A percentile compares a stretch with the other conserved stretches of the same genome.
Conservation (phyloP, 768 basidiomycete genomes). For the Auricularia auricula-judae region DNA sequence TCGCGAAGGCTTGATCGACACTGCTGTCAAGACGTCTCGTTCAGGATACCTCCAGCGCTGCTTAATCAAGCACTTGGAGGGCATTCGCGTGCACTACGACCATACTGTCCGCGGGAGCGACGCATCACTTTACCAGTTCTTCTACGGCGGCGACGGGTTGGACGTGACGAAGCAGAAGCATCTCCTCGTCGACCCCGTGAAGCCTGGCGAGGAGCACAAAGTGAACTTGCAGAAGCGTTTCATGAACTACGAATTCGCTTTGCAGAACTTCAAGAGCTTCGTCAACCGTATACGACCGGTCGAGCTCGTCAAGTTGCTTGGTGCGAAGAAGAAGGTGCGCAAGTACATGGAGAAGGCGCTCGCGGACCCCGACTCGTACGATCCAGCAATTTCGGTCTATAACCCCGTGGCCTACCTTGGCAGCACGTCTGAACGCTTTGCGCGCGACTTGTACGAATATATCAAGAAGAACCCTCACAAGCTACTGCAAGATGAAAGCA, state of each 20-base stretch:
- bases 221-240: constrained; percentile 96
- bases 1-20: constrained; percentile 96
- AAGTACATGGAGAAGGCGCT: constrained; percentile 83
- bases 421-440: constrained; percentile 87
- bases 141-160: constrained; percentile 91
- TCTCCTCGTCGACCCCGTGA: constrained; percentile 30
- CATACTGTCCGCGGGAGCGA: constrained; percentile 96
- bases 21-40: constrained; percentile 96
- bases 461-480: constrained; percentile 59
- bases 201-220: constrained; percentile 76
- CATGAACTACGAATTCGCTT: constrained; percentile 86
- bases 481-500: constrained; percentile 21
- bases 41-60: constrained; percentile 98
- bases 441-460: constrained; percentile 68
- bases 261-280: constrained; percentile 72
- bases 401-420: constrained; percentile 76
- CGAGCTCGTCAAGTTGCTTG: constrained; percentile 43
- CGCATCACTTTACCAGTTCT: constrained; percentile 86
- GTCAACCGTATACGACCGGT: constrained; percentile 59
- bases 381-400: constrained; percentile 65
- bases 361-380: constrained; percentile 60
- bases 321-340: constrained; percentile 50
- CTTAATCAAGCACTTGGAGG: constrained; percentile 96
- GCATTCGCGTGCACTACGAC: constrained; percentile 93
- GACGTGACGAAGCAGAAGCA: constrained; percentile 98